Evolutionary conservation across 23 red algal genomes (phyloP), one percentile per base, ranked within the genome.

Genomic region (Pyropia haitanensis): DNA sequence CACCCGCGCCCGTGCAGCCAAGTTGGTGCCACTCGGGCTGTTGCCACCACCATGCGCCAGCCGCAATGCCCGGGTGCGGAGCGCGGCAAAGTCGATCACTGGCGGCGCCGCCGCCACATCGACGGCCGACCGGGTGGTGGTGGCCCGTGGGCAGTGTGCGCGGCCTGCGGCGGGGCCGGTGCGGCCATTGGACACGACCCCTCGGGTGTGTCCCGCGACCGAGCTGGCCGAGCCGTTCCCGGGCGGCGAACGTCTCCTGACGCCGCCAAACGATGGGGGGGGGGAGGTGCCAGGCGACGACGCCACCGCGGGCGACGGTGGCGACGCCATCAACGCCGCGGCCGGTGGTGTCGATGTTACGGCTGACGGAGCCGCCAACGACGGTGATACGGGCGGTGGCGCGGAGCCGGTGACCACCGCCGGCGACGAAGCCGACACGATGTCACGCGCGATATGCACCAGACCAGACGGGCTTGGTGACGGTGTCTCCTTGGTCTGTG

Each of bases 371-470:
- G 18, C 6, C 16, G 4, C 24, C 55, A 20, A 58, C 55, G 20
- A 58, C 39, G 55, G 9, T 5, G 18, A 58, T 21, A 13, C 8
- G 16, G 13, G 55, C 16, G 55, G 24, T 58, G 55, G 20, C 19
- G 3, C 55, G 2, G 55, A 20, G 6, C 55, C 10, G 18, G 24
- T 58, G 18, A 13, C 55, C 6, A 25, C 55, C 6, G 55, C 55
- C 4, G 55, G 18, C 18, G 55, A 20, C 46, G 18, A 20, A 20
- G 31, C 32, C 26, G 32, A 20, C 7, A 22, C 32, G 15, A 30
- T 26, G 33, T 66, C 63, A 5, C 26, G 63, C 27, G 63, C 63
- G 10, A 66, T 30, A 20, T 66, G 4, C 21, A 23, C 63, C 18
- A 66, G 26, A 30, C 46, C 63, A 26, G 29, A 27, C 57, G 29